Base-by-base conservation (phyloP, 805 yeast genomes). In the Wickerhamomyces ciferrii region DNA sequence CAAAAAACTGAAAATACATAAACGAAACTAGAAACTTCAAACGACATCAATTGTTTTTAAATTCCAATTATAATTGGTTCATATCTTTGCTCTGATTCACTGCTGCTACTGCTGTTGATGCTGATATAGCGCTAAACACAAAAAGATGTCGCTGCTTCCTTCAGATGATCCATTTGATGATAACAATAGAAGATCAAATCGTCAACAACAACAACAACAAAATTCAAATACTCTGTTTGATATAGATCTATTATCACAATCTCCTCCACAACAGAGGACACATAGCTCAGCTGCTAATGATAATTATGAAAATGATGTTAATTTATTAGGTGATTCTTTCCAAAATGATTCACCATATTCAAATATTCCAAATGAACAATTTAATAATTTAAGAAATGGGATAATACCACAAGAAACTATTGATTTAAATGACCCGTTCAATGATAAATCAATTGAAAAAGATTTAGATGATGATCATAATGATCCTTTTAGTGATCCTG, bases 151-250 rank as follows among this genome's bases (percentile, higher is more conserved):
- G 24, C 39, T 37, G 25, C 13, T 37, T 19, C 25, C 39, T 8
- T 19, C 24, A 9, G 39, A 37, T 21, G 39, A 37, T 15, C 39
- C 39, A 6, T 37, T 37, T 37, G 39, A 25, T 21, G 39, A 37
- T 21, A 15, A 21, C 13, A 34, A 39, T 20, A 21, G 20, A 17
- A 14, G 9, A 5, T 13, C 31, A 27, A 27, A 27, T 27, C 11
- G 24, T 10, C n/a, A 27, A 35, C 15, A 24, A 32, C 11, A 37
- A 8, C 2, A 23, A 31, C 13, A 29, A 39, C 27, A 44, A 37
- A 38, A 42, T 36, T 13, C 62, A 7, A 64, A 66, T 47, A 65
- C 72, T 31, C 54, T 70, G 21, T 70, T 69, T 44, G 75, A 70
- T 50, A 61, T 70, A 19, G 74, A 69, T 48, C 57, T 70, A 42